Evolutionary conservation across 2,329 filamentous ascomycete genomes (phyloP).

Genomic region (Cadophora luteo-olivacea): DNA sequence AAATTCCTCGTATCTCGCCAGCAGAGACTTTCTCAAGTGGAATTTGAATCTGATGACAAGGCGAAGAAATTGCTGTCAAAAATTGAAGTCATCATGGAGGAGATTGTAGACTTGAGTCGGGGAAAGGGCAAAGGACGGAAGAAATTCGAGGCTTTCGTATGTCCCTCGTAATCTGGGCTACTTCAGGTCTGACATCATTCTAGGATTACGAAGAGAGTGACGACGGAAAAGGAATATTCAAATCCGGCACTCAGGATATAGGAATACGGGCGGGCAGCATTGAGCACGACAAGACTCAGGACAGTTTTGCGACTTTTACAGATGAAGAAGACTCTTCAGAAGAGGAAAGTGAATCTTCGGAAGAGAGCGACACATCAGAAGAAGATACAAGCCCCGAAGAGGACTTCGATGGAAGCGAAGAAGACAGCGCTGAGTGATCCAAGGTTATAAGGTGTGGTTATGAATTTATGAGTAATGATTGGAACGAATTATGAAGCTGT

Average conservation of each 20-base stretch:
- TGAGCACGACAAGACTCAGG: background rate
- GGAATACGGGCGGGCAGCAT: background rate
- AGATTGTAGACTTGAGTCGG: slow-evolving; percentile 12
- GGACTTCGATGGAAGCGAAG: background rate
- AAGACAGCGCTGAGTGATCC: background rate
- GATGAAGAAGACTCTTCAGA: background rate
- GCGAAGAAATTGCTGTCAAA: background rate
- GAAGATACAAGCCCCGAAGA: background rate
- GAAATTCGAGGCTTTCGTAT: background rate
- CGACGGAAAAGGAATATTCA: background rate
- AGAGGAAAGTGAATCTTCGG: slow-evolving; percentile 4
- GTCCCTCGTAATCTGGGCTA: background rate
- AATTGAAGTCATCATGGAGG: slow-evolving; percentile 11
- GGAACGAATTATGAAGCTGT: too few species aligned
- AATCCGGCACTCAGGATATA: background rate
- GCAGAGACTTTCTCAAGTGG: background rate
- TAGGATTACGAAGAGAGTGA: slow-evolving; percentile 11
- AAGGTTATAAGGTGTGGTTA: background rate
- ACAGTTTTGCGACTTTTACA: background rate
- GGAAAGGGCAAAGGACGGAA: slow-evolving; percentile 4
- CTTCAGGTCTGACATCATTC: background rate
- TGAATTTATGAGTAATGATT: background rate
- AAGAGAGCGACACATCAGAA: background rate
- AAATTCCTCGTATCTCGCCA: background rate
- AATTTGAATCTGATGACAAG: slow-evolving; percentile 7